phyloP scores from a whole-genome alignment of 352 stramenopile species.

The Plasmopara viticola region DNA sequence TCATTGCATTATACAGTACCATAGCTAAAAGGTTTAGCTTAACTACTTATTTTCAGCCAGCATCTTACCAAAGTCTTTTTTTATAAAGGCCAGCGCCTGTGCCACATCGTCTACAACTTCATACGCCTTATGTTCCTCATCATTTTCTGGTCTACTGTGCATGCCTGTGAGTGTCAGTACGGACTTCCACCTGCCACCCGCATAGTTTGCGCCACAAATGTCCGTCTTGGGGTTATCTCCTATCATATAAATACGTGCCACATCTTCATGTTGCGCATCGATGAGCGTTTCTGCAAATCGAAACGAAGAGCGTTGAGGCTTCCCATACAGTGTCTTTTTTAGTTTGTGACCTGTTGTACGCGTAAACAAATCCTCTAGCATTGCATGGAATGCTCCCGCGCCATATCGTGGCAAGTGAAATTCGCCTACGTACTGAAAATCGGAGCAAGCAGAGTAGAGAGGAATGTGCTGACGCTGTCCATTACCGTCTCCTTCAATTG shows the following conservation, averaged over 20 bases:
- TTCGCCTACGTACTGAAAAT: constrained; percentile 85
- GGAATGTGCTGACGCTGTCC: constrained; percentile 54
- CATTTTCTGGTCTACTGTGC: constrained; percentile 62
- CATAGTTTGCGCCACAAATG: constrained; percentile 71
- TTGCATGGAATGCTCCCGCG: constrained; percentile 69
- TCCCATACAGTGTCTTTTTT: constrained; percentile 69
- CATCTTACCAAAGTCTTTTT: constrained; percentile 56
- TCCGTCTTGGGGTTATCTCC: constrained; percentile 81
- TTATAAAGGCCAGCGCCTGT: constrained; percentile 68
- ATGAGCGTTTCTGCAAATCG: constrained; percentile 71
- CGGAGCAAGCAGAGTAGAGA: constrained; percentile 80
- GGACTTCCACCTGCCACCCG: constrained; percentile 75
- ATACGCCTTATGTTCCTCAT: constrained; percentile 58
- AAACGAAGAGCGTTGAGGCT: constrained; percentile 73
- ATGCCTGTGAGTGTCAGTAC: constrained; percentile 80
- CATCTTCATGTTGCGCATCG: constrained; percentile 52
- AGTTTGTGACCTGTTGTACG: constrained; percentile 75
- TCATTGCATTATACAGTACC: not conserved
- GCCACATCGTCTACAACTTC: constrained; percentile 65
- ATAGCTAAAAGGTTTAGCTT: no score
- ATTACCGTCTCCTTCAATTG: constrained; percentile 19
- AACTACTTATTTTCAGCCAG: not conserved
- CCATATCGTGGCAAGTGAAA: constrained; percentile 79
- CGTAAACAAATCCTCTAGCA: constrained; percentile 75
- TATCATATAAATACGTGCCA: constrained; percentile 82